Conservation (phyloP, 768 basidiomycete species). For the Gloeopeniophorella convolvens region DNA sequence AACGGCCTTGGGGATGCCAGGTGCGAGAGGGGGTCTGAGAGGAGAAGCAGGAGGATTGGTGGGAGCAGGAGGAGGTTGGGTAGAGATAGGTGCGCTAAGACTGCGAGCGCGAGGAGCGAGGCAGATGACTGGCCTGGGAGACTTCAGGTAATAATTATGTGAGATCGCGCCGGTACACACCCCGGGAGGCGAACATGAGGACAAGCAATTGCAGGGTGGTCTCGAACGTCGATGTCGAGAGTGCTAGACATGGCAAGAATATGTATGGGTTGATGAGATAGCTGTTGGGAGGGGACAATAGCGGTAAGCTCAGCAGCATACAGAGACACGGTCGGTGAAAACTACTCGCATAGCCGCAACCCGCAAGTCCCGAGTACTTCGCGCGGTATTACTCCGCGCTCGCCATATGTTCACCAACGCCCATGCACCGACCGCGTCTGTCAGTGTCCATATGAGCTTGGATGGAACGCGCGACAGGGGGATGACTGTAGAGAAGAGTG, state of each 20-base stretch:
- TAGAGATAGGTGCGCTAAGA: constrained; percentile 67
- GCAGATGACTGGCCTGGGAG: constrained; percentile 49
- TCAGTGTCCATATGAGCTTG: constrained; percentile 62
- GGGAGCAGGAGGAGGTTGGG: constrained; percentile 62
- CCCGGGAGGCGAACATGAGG: constrained; percentile 63
- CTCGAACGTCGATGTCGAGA: constrained; percentile 79
- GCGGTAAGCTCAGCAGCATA: too few species aligned
- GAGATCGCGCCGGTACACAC: constrained; percentile 31
- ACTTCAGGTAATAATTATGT: background rate
- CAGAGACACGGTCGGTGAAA: too few species aligned
- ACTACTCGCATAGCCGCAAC: constrained; percentile 63
- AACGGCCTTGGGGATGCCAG: constrained; percentile 52
- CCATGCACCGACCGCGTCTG: constrained; percentile 64
- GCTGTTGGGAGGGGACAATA: constrained; percentile 40
- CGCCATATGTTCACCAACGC: constrained; percentile 64
- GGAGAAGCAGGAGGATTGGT: constrained; percentile 61
- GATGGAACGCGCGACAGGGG: constrained; percentile 44
- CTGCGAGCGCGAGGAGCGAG: constrained; percentile 59
- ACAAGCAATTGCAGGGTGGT: constrained; percentile 63
- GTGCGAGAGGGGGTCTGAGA: constrained; percentile 55
- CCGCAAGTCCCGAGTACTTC: constrained; percentile 48
- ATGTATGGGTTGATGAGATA: constrained; percentile 90
- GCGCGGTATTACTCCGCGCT: constrained; percentile 44
- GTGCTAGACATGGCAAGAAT: constrained; percentile 68
- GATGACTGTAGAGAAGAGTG: constrained; percentile 65